Evolutionary conservation across 192 early-diverging fungal genomes (phyloP), one percentile per base, ranked within the genome.

Genomic region (Entomortierella beljakovae): DNA sequence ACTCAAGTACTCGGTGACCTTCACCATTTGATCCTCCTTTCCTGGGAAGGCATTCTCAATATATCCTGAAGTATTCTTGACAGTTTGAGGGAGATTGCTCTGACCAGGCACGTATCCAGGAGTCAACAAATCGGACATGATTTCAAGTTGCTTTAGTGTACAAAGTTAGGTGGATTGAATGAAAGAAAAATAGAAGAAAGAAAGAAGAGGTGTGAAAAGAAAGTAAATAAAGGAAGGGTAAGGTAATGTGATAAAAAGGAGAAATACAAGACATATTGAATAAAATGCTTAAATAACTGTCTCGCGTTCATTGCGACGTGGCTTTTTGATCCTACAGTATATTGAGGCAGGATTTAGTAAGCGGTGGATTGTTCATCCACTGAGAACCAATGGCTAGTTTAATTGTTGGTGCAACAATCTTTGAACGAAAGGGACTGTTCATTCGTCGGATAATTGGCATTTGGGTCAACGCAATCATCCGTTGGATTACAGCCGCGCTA

Each of bases 11-110:
- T 86, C 84, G 68, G 89, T 90, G 74, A 98, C 96, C 72, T 94
- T 84, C 28, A 88, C 69, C 89, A 98, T 92, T 87, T 99, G 97
- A 51, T 97, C 94, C 32, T 90, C 83, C 85, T 99, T 99, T 77
- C 94, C 96, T 33, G 89, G 89, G 86, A 94, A 99, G 56, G 93
- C 90, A 82, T 95, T 95, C 51, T 85, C 88, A 34, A 89, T 88
- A 80, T 96, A 96, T 66, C 93, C 94, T 65, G 71, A 72, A 8
- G 80, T 74, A 53, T 80, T 69, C 64, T 83, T 82, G 64, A 86
- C 68, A 10, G 63, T 86, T 57, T 65, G 68, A 16, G 65, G 77
- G 46, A 61, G 55, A 52, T 28, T 62, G 59, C 23, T 60, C 32
- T 48, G 81, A 60, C 50, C 74, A 49, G 64, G 38, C 5, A 61